phyloP scores from a whole-genome alignment of 2,329 filamentous ascomycete species.

The Ceratocystiopsis sp. region DNA sequence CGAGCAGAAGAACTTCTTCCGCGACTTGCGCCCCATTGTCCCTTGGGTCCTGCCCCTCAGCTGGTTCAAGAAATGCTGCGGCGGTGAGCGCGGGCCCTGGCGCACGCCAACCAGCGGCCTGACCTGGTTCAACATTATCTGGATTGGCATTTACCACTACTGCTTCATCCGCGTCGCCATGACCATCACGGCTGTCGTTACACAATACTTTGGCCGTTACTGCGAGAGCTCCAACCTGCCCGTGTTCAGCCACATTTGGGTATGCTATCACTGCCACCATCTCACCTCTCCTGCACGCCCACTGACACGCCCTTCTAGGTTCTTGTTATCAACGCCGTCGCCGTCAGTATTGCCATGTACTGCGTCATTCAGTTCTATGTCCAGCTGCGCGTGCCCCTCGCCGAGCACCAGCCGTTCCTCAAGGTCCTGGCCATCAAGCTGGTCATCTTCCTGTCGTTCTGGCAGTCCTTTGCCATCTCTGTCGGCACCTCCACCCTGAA shows the following conservation, averaged over 20 bases:
- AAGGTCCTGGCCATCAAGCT: slow-evolving; percentile 80
- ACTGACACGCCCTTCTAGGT: slow-evolving; percentile 24
- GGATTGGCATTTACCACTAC: slow-evolving; percentile 73
- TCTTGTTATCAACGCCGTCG: slow-evolving; percentile 49
- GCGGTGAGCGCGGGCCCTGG: slow-evolving; percentile 51
- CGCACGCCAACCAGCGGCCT: slow-evolving; percentile 63
- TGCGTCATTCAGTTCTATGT: slow-evolving; percentile 77
- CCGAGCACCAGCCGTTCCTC: slow-evolving; percentile 53
- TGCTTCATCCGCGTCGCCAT: slow-evolving; percentile 66
- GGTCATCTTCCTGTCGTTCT: slow-evolving; percentile 82
- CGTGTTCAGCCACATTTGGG: slow-evolving; percentile 72
- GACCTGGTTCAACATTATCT: slow-evolving; percentile 83
- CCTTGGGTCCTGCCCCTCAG: slow-evolving; percentile 61
- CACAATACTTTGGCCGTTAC: slow-evolving; percentile 52
- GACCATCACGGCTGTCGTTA: slow-evolving; percentile 60
- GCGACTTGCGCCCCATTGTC: slow-evolving; percentile 44
- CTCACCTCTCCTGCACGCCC: not conserved
- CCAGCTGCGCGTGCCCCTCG: slow-evolving; percentile 52
- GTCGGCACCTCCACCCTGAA: slow-evolving; percentile 39
- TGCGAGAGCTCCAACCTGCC: slow-evolving; percentile 66
- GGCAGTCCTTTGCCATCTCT: slow-evolving; percentile 47
- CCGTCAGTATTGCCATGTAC: slow-evolving; percentile 75
- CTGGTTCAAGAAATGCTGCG: slow-evolving; percentile 54
- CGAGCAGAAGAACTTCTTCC: slow-evolving; percentile 68
- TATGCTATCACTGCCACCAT: slow-evolving; percentile 17